Conservation (phyloP, 2,329 filamentous ascomycete genomes). For the Hypoxylon sp. region DNA sequence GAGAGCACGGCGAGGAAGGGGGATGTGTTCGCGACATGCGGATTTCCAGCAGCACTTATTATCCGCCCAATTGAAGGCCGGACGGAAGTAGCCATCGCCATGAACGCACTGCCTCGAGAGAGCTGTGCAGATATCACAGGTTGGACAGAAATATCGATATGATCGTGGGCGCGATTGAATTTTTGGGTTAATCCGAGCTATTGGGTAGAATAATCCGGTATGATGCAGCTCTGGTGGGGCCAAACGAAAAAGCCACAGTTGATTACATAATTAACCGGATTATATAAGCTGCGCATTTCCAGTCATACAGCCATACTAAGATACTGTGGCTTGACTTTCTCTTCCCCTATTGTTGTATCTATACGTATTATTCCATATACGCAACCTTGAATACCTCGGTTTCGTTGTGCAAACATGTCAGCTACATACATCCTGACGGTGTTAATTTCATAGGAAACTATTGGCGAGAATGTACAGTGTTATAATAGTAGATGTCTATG, state of each 20-base stretch:
- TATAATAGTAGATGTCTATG: neutral
- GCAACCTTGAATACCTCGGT: neutral
- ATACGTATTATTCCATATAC: slow-evolving; percentile 30
- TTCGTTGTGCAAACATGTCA: slow-evolving; percentile 10
- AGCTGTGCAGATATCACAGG: slow-evolving; percentile 17
- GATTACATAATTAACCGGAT: slow-evolving; percentile 17
- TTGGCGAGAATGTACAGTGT: neutral
- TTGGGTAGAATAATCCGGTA: slow-evolving; percentile 30
- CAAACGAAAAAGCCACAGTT: neutral
- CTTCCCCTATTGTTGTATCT: neutral
- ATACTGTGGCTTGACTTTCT: slow-evolving; percentile 11
- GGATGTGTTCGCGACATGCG: slow-evolving; percentile 33
- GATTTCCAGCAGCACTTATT: slow-evolving; percentile 43
- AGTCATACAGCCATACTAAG: neutral
- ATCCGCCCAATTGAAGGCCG: slow-evolving; percentile 54
- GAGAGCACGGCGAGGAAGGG: slow-evolving; percentile 41
- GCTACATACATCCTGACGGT: slow-evolving; percentile 2
- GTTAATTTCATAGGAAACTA: neutral
- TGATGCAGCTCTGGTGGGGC: slow-evolving; percentile 8
- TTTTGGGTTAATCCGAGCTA: slow-evolving; percentile 50
- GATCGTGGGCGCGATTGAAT: slow-evolving; percentile 45
- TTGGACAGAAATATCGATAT: slow-evolving; percentile 15
- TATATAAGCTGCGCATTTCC: neutral
- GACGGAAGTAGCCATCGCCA: slow-evolving; percentile 53
- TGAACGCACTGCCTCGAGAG: slow-evolving; percentile 39